Evolutionary conservation across 768 basidiomycete genomes (phyloP).

Genomic region (Suillus ampliporus): DNA sequence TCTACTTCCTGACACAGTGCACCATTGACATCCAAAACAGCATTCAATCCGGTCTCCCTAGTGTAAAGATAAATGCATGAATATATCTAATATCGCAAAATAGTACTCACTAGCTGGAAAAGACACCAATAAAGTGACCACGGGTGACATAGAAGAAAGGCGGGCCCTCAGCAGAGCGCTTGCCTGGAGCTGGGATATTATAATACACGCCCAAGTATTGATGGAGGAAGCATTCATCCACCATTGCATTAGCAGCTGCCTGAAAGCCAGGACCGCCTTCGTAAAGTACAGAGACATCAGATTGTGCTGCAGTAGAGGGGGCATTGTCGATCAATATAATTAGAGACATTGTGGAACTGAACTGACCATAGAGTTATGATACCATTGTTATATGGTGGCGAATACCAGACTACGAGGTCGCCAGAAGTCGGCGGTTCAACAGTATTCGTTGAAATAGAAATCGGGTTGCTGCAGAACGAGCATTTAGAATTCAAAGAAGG

Average conservation of each 20-base stretch:
- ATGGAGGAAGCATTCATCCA: neutral
- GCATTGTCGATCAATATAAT: no score
- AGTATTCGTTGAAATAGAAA: no score
- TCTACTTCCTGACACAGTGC: neutral
- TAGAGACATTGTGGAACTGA: no score
- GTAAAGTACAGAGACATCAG: no score
- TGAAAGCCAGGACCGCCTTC: no score
- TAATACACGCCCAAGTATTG: neutral
- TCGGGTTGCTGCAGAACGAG: no score
- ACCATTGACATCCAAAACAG: neutral
- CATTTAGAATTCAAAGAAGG: no score
- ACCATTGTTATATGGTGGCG: no score
- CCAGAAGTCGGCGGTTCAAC: no score
- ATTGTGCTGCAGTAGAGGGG: no score
- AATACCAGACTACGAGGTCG: no score
- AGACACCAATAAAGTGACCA: neutral
- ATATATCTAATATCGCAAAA: neutral
- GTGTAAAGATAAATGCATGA: neutral
- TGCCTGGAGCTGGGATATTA: neutral
- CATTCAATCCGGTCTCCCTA: neutral
- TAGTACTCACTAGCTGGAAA: neutral
- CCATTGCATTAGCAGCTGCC: neutral
- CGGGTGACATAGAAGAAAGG: neutral
- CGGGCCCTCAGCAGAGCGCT: neutral
- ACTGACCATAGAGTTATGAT: no score